Evolutionary conservation across 2,329 filamentous ascomycete genomes (phyloP).

Genomic region (Colletotrichum sojae): DNA sequence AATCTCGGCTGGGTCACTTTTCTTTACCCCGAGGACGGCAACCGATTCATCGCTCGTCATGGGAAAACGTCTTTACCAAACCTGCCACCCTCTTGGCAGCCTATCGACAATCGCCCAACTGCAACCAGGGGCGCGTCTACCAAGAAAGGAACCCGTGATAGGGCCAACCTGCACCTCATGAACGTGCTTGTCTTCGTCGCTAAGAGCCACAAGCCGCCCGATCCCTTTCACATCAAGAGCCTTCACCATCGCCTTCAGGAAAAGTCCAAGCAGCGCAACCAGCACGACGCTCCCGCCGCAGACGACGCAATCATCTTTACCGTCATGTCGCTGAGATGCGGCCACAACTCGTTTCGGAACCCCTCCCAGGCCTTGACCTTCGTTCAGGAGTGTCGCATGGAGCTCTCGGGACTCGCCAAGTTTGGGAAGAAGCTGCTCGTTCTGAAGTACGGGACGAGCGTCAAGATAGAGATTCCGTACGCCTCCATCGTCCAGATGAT

Average conservation of each 20-base stretch:
- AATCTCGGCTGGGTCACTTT: conserved; percentile 60
- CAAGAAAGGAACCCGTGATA: conserved; percentile 37
- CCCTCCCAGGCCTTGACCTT: conserved; percentile 55
- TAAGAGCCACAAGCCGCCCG: conserved; percentile 53
- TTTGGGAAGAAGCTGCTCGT: conserved; percentile 61
- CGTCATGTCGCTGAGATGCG: conserved; percentile 53
- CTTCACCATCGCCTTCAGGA: conserved; percentile 51
- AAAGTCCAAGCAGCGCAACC: conserved; percentile 42
- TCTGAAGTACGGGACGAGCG: conserved; percentile 48
- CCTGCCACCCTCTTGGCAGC: neutral
- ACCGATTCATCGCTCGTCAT: conserved; percentile 57
- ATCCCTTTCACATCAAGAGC: conserved; percentile 53
- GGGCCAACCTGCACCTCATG: conserved; percentile 50
- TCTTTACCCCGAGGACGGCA: conserved; percentile 54
- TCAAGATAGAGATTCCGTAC: conserved; percentile 59
- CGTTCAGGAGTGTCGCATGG: conserved; percentile 55
- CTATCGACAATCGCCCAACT: no score
- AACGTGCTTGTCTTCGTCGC: conserved; percentile 47
- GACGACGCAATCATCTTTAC: conserved; percentile 43
- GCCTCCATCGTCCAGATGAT: conserved; percentile 63
- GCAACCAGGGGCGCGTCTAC: neutral
- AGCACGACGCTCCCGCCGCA: conserved; percentile 36
- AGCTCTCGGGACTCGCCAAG: conserved; percentile 53
- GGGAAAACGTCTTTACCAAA: conserved; percentile 46
- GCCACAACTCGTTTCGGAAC: conserved; percentile 61